A percentile compares a stretch with the other conserved stretches of the same genome.
These are phyloP conservation scores for Cladosporium sp. DNA, from an alignment of 2,329 filamentous ascomycete species.

Conservation along the genomic window DNA sequence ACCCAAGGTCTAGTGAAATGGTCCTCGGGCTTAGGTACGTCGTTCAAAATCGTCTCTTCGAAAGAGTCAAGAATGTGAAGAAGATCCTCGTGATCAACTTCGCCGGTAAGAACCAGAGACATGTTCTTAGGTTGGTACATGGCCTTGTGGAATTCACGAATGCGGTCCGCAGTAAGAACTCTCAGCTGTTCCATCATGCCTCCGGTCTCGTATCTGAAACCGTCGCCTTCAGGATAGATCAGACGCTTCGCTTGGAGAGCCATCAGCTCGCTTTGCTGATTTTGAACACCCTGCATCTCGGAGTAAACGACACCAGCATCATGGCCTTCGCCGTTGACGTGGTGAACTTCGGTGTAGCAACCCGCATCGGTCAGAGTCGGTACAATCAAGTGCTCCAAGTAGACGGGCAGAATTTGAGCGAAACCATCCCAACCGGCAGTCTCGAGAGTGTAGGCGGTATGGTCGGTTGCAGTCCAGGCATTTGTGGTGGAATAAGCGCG, in stretches of 20 bases:
- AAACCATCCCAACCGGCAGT: slow-evolving; percentile 97
- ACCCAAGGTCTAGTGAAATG: slow-evolving; percentile 88
- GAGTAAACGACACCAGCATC: slow-evolving; percentile 90
- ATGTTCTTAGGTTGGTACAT: slow-evolving; percentile 99
- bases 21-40: slow-evolving; percentile 68
- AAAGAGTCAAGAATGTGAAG: slow-evolving; percentile 79
- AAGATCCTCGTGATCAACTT: slow-evolving; percentile 77
- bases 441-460: slow-evolving; percentile 92
- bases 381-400: slow-evolving; percentile 87
- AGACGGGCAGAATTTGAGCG: slow-evolving; percentile 87
- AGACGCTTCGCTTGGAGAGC: slow-evolving; percentile 74
- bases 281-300: slow-evolving; percentile 96
- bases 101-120: slow-evolving; percentile 85
- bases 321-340: slow-evolving; percentile 86
- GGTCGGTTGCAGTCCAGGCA: slow-evolving; percentile 94
- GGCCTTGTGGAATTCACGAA: slow-evolving; percentile 87
- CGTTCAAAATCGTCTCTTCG: slow-evolving; percentile 76
- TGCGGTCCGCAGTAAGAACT: slow-evolving; percentile 78
- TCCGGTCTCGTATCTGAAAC: slow-evolving; percentile 96
- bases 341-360: slow-evolving; percentile 93
- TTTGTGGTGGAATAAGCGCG: slow-evolving; percentile 92
- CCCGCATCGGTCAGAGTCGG: slow-evolving; percentile 89
- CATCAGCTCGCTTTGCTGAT: slow-evolving; percentile 78
- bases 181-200: slow-evolving; percentile 92
- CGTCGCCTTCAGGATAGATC: slow-evolving; percentile 81